Evolutionary conservation across 257 asterid genomes (phyloP), one percentile per base, ranked within the genome.

Genomic region (Lithospermum erythrorhizon): DNA sequence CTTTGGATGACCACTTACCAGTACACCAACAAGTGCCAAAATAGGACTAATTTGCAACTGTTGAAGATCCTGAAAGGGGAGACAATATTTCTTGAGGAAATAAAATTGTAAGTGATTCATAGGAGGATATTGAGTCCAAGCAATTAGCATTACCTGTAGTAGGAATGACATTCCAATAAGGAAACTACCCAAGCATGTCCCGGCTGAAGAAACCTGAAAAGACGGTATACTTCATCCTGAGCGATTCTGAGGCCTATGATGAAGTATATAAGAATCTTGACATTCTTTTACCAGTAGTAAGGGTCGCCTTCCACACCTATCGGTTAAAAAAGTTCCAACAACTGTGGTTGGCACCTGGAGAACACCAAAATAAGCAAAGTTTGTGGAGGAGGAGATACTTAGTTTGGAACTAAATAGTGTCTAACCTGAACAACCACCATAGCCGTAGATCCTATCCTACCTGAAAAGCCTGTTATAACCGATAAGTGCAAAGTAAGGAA

Each of bases 341-440:
- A 85, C 62, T 32, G 90, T 72, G 91, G 82, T 65, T 14, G 98
- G 98, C 32, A 90, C 86, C 97, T 89, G 79, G 53, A 75, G 70
- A 75, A 63, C 16, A 51, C 61, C n/a, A 49, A 35, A 58, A 21
- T 49, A 35, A 61, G 23, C 25, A 24, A 62, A 49, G 8, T 21
- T 30, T 32, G 51, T 53, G 27, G 57, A 57, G 65, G 27, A 3
- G 11, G 24, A 24, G 29, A 58, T 17, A 53, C 53, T 49, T 10
- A 5, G 54, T 57, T 14, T 20, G 32, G 24, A 49, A 66, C 45
- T 35, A 35, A 0, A 35, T 35, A 32, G 41, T 32, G 6, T 58
- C 51, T 45, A 55, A 82, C 96, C 88, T 90, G 95, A 70, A 90
- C 77, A 68, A 82, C 64, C 32, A 80, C 98, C 98, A 90, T 90